Evolutionary conservation across 2,329 filamentous ascomycete genomes (phyloP).

Genomic region (Penicillium italicum): DNA sequence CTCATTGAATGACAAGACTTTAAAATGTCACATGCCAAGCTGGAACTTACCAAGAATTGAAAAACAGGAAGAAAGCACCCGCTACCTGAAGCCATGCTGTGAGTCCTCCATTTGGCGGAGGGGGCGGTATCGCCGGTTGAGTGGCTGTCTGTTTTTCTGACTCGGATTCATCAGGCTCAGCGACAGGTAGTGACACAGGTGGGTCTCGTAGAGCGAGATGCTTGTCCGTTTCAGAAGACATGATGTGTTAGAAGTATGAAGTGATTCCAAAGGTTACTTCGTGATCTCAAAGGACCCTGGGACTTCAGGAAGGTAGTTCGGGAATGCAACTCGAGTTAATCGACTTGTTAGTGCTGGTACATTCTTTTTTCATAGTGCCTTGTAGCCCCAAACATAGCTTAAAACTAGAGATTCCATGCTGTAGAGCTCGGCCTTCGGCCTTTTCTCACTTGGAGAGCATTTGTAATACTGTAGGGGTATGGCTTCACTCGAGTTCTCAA

Average conservation of each 20-base stretch:
- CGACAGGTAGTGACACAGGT: neutral
- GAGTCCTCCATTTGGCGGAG: constrained; percentile 21
- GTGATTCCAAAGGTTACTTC: neutral
- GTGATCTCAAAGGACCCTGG: neutral
- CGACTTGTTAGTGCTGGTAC: neutral
- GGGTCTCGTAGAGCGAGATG: neutral
- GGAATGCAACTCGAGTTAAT: neutral
- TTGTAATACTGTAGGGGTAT: neutral
- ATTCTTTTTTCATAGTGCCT: neutral
- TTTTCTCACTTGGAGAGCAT: neutral
- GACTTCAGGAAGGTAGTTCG: neutral
- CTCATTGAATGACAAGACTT: neutral
- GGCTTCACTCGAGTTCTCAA: neutral
- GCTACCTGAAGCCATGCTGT: constrained; percentile 22
- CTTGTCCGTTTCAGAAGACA: neutral
- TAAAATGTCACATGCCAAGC: neutral
- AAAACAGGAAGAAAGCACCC: constrained; percentile 22
- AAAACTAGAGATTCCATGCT: neutral
- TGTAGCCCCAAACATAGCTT: neutral
- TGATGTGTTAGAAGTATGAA: neutral
- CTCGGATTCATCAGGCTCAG: neutral
- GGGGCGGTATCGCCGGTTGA: neutral
- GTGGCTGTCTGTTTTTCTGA: neutral
- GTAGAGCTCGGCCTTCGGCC: neutral
- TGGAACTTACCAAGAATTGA: constrained; percentile 22